These are phyloP conservation scores for Dactylis glomerata DNA, from an alignment of 176 grass and related monocot species.

Conservation along the genomic window DNA sequence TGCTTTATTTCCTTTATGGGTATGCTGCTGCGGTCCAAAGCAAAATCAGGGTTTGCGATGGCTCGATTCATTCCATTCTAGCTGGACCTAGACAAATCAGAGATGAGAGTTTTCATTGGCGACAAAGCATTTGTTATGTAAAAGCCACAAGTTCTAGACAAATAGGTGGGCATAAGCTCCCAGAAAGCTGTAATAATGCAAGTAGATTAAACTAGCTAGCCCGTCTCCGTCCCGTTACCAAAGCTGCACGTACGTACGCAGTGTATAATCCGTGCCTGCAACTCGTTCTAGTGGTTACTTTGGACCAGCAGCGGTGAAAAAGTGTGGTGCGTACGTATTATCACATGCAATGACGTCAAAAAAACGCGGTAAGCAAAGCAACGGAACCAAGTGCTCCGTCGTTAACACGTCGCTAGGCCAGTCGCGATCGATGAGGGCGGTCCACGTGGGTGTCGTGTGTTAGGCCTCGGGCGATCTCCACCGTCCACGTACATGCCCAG, in stretches of 20 bases:
- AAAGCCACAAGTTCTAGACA: slow-evolving; percentile 13
- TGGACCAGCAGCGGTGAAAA: slow-evolving; percentile 15
- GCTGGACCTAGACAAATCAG: not conserved
- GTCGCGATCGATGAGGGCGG: not conserved
- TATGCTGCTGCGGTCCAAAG: not conserved
- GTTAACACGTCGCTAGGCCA: slow-evolving; percentile 2
- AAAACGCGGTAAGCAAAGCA: slow-evolving; percentile 7
- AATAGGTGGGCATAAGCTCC: not conserved
- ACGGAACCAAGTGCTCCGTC: not conserved
- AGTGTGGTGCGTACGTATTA: not conserved
- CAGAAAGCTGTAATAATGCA: slow-evolving; percentile 23
- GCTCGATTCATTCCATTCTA: not conserved
- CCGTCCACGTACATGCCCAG: slow-evolving; percentile 7
- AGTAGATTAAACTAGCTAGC: not conserved
- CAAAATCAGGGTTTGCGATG: not conserved
- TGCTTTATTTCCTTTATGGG: not conserved
- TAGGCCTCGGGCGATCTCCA: not conserved
- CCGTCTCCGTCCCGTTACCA: not conserved
- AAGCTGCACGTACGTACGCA: not conserved
- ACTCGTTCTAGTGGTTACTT: slow-evolving; percentile 19
- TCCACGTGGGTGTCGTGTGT: not conserved
- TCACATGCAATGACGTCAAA: slow-evolving; percentile 25
- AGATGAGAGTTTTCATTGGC: slow-evolving; percentile 25
- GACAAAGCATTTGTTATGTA: not conserved
- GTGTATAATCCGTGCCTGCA: slow-evolving; percentile 18